Conservation (phyloP, 192 early-diverging fungal species). For the Backusella circina region DNA sequence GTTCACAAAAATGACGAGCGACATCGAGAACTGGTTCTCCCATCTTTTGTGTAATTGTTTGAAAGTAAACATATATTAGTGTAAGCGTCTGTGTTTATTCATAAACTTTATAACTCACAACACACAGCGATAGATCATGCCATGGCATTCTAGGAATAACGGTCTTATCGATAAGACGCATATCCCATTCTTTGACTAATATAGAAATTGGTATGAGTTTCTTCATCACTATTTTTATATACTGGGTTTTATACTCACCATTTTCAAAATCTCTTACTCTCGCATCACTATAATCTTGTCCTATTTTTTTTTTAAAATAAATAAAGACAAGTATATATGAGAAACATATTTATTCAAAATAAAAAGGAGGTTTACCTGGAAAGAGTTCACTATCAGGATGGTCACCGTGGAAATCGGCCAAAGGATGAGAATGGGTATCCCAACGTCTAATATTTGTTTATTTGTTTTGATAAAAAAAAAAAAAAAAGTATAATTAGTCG, state of each 20-base stretch:
- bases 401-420: constrained; percentile 64
- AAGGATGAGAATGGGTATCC: constrained; percentile 74
- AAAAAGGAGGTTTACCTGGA: constrained; percentile 29
- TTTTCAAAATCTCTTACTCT: constrained; percentile 70
- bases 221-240: neutral
- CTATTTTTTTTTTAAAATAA: neutral
- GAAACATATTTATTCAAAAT: neutral
- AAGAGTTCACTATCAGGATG: constrained; percentile 40
- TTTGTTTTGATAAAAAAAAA: neutral
- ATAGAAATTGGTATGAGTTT: neutral
- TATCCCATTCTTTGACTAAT: constrained; percentile 49
- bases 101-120: constrained; percentile 38
- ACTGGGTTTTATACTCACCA: constrained; percentile 21
- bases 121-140: constrained; percentile 81
- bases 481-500: neutral
- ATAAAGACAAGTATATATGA: neutral
- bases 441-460: constrained; percentile 26
- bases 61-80: neutral
- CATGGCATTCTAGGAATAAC: constrained; percentile 75
- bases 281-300: constrained; percentile 85
- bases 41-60: constrained; percentile 33
- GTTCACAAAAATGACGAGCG: constrained; percentile 78
- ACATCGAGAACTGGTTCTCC: constrained; percentile 79
- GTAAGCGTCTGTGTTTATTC: neutral
- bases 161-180: constrained; percentile 44